Conservation (phyloP, 2,329 filamentous ascomycete genomes). For the Botrytis fragariae region DNA sequence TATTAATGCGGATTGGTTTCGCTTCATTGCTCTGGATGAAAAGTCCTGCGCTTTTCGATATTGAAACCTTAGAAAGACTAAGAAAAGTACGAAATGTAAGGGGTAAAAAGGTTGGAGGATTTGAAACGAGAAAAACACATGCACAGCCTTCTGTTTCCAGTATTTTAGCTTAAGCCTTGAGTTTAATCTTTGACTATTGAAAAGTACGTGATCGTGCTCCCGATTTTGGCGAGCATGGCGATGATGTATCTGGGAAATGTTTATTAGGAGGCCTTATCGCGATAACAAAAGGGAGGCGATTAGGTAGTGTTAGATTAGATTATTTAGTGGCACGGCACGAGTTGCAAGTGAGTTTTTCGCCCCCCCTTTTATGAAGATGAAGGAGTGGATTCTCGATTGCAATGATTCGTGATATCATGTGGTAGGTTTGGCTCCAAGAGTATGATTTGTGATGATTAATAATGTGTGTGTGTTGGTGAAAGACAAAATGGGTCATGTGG, state of each 20-base stretch:
- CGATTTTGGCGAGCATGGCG: background rate
- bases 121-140: background rate
- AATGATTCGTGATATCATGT: background rate
- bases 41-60: background rate
- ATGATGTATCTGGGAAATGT: background rate
- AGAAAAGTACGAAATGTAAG: background rate
- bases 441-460: background rate
- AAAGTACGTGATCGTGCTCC: background rate
- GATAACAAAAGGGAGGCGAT: background rate
- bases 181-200: background rate
- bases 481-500: background rate
- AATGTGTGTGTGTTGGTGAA: background rate
- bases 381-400: background rate
- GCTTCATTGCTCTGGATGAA: background rate
- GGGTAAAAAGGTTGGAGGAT: background rate
- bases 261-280: background rate
- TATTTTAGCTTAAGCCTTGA: background rate
- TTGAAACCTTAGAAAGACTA: background rate
- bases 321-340: background rate
- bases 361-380: background rate
- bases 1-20: background rate
- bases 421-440: background rate
- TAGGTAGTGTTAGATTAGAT: background rate
- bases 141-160: background rate
- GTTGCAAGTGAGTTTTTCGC: background rate